These are phyloP conservation scores for Funneliformis mosseae DNA, from an alignment of 192 early-diverging fungal species.

Conservation along the genomic window DNA sequence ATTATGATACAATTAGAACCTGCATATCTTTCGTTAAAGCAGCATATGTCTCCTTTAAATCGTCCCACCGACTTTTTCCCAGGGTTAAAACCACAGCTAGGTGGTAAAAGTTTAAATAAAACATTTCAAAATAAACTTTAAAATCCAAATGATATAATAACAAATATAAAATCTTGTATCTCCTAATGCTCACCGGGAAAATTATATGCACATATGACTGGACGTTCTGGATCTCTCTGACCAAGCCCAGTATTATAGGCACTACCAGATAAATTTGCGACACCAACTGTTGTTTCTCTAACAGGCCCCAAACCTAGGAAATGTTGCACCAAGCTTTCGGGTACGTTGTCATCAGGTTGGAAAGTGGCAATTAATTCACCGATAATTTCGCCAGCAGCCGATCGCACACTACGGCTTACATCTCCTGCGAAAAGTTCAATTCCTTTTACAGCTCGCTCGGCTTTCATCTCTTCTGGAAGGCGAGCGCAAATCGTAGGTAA, in stretches of 20 bases:
- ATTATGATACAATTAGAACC: not conserved
- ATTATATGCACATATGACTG: constrained; percentile 59
- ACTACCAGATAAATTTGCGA: not conserved
- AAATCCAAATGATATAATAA: not conserved
- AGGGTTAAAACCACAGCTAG: constrained; percentile 59
- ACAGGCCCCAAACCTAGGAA: constrained; percentile 52
- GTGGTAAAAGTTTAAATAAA: constrained; percentile 7
- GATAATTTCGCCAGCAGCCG: constrained; percentile 55
- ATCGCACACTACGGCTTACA: constrained; percentile 56
- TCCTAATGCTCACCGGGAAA: constrained; percentile 46
- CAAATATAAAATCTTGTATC: not conserved
- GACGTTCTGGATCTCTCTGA: constrained; percentile 56
- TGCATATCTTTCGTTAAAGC: constrained; percentile 45
- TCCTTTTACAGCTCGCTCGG: constrained; percentile 47
- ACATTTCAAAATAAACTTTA: not conserved
- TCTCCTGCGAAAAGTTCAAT: constrained; percentile 56
- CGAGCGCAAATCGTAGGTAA: constrained; percentile 50
- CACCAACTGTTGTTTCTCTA: not conserved
- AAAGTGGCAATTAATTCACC: constrained; percentile 62
- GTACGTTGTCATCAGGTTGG: constrained; percentile 48
- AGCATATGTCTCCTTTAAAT: constrained; percentile 53
- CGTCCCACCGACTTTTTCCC: constrained; percentile 59
- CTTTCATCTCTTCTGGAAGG: constrained; percentile 50
- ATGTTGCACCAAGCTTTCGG: constrained; percentile 50
- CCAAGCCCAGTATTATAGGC: constrained; percentile 6